Percentiles rank a stretch among this genome's conserved stretches.
These are phyloP conservation scores for Spergularia bocconei DNA, from an alignment of 148 eudicot genomes.

Conservation along the genomic window DNA sequence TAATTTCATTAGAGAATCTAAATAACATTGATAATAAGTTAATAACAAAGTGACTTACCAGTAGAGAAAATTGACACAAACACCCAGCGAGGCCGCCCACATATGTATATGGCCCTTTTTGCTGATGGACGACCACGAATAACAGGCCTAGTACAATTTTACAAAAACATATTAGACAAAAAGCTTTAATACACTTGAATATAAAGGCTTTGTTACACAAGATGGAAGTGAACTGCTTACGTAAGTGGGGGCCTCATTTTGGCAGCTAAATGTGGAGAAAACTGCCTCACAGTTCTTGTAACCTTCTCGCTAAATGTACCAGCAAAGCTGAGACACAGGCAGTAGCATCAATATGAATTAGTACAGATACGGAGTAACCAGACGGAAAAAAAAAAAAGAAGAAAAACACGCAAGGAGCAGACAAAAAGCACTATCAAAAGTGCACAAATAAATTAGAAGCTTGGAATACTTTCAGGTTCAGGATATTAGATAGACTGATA, in stretches of 20 bases:
- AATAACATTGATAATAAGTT: neutral
- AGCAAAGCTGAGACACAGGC: slow-evolving; percentile 69
- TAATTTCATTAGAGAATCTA: neutral
- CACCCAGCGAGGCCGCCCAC: slow-evolving; percentile 95
- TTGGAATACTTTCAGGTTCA: too few species aligned
- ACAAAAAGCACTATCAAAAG: too few species aligned
- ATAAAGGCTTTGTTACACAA: neutral
- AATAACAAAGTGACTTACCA: slow-evolving; percentile 40
- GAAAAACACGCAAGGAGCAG: neutral
- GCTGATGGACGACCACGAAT: slow-evolving; percentile 98
- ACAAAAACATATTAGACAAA: slow-evolving; percentile 20
- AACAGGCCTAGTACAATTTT: slow-evolving; percentile 63
- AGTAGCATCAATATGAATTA: slow-evolving; percentile 7
- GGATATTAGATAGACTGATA: too few species aligned
- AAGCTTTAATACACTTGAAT: neutral
- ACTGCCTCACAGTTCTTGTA: slow-evolving; percentile 81
- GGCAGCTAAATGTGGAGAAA: slow-evolving; percentile 96
- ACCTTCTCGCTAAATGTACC: slow-evolving; percentile 86
- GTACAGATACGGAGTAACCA: neutral
- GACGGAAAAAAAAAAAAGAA: neutral
- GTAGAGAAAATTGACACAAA: slow-evolving; percentile 61
- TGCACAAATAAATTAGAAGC: too few species aligned
- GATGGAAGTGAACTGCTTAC: slow-evolving; percentile 40
- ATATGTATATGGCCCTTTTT: slow-evolving; percentile 75
- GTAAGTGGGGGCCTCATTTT: slow-evolving; percentile 98